These are phyloP conservation scores for Ophiocordyceps camponoti-floridani DNA, from an alignment of 2,329 filamentous ascomycete species.

Conservation along the genomic window DNA sequence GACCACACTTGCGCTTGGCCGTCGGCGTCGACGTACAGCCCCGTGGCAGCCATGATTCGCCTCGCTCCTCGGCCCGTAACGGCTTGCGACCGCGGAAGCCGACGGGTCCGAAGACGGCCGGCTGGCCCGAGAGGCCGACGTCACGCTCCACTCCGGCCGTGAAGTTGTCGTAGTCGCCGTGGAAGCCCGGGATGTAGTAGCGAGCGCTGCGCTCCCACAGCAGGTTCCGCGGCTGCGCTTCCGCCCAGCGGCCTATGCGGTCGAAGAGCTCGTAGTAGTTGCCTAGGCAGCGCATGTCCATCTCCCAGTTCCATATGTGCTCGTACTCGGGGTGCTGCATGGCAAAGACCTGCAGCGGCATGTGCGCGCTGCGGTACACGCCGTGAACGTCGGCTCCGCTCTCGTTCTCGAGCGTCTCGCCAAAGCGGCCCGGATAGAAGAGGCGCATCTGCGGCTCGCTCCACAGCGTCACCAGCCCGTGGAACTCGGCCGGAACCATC, in stretches of 20 bases:
- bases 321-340: slow-evolving; percentile 45
- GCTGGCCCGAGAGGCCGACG: slow-evolving; percentile 34
- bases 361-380: slow-evolving; percentile 48
- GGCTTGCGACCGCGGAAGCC: slow-evolving; percentile 27
- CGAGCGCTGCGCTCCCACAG: slow-evolving; percentile 62
- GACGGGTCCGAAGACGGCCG: slow-evolving; percentile 54
- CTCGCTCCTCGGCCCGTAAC: slow-evolving; percentile 32
- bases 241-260: slow-evolving; percentile 47
- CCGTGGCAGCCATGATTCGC: slow-evolving; percentile 33
- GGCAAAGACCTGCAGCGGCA: slow-evolving; percentile 47
- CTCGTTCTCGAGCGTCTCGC: slow-evolving; percentile 44
- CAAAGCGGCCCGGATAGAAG: slow-evolving; percentile 56
- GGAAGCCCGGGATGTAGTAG: slow-evolving; percentile 57
- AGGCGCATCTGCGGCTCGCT: slow-evolving; percentile 70
- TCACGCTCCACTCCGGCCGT: slow-evolving; percentile 35
- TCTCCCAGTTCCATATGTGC: slow-evolving; percentile 55
- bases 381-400: slow-evolving; percentile 43
- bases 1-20: slow-evolving; percentile 31
- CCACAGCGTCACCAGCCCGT: slow-evolving; percentile 66
- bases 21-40: slow-evolving; percentile 28
- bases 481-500: slow-evolving; percentile 56
- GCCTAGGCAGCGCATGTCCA: slow-evolving; percentile 47
- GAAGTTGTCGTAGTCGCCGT: slow-evolving; percentile 59
- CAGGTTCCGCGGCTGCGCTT: slow-evolving; percentile 48
- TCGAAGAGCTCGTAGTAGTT: slow-evolving; percentile 59